Base-by-base conservation (phyloP, 2,329 filamentous ascomycete species). In the Fusarium caatingaense region DNA sequence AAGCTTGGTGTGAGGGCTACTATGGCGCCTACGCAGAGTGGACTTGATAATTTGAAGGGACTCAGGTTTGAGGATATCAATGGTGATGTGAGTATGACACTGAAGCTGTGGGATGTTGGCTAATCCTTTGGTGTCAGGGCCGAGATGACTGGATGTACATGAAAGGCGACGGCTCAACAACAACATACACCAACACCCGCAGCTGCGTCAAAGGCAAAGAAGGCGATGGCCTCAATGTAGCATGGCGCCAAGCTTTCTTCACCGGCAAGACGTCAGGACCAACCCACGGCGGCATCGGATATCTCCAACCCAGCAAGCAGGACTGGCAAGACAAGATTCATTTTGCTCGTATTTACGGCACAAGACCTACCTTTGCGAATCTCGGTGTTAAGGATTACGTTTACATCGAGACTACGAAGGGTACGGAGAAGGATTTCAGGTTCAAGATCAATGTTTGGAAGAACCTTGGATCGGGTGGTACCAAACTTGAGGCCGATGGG, bases 141-240 rank as follows among this genome's bases (percentile, higher is more conserved):
- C 72, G 76, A 8, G 70, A 67, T 11, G 76, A 77, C 34, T 76
- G 66, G 66, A 45, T 77, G 15, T 76, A 67, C 68, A 55, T 76
- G 10, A 56, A 48, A 18, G 56, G 66, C 6, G 50, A 47, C 8
- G 75, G 75, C 16, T 28, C 21, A 4, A 72, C 70, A 0, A 61
- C 54, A 2, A 74, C 70, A 2, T 74, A 60, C 53, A 76, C 72
- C 30, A 78, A 77, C 53, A 30, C 64, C 8, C 46, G 72, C 25
- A 72, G 74, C 47, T 72, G 66, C 32, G 27, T 45, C 3, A 59
- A 61, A 6, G 72, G 71, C 1, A 49, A 48, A 10, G 50, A 59
- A 3, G 69, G 66, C 3, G 54, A 77, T 30, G 76, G 72, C 11
- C 63, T 75, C 15, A 70, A 71, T 21, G 70, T 73, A 0, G 67